Evolutionary conservation across 2,329 filamentous ascomycete genomes (phyloP).

Genomic region (Tolypocladium sp.): DNA sequence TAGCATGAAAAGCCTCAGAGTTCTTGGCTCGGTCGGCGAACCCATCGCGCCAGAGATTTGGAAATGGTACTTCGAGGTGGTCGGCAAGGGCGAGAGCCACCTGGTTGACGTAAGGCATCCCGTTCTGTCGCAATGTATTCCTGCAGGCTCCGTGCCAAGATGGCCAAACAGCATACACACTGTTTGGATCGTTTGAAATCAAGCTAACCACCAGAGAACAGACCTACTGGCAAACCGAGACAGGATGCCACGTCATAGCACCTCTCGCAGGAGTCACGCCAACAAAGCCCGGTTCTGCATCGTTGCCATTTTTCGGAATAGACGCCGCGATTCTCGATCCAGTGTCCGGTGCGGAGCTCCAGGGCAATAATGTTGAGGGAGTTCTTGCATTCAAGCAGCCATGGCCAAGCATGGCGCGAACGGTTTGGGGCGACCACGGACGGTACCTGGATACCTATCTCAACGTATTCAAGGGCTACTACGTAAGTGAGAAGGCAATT

Average conservation of each 20-base stretch:
- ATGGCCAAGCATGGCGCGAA: constrained; percentile 98
- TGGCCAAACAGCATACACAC: no score
- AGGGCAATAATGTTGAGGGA: constrained; percentile 94
- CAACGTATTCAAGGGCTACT: constrained; percentile 96
- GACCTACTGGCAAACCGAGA: constrained; percentile 99
- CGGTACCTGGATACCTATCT: constrained; percentile 98
- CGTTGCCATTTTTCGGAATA: constrained; percentile 95
- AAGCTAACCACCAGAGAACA: constrained; percentile 23
- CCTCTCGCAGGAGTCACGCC: constrained; percentile 88
- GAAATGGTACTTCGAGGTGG: constrained; percentile 98
- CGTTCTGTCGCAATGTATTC: no score
- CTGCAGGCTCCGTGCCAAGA: no score
- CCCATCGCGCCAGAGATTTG: constrained; percentile 96
- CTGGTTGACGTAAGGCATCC: constrained; percentile 70
- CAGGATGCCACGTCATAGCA: constrained; percentile 90
- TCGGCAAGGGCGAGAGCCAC: constrained; percentile 88
- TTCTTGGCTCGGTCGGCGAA: constrained; percentile 94
- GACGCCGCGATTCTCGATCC: constrained; percentile 97
- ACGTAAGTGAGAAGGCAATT: constrained; percentile 50
- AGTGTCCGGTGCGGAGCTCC: constrained; percentile 84
- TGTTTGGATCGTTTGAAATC: no score
- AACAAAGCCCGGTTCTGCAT: constrained; percentile 93
- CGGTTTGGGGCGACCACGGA: constrained; percentile 95
- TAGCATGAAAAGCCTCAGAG: constrained; percentile 79
- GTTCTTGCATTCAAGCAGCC: constrained; percentile 94